Evolutionary conservation across 179 eudicot genomes (phyloP).

Genomic region (Beta lomatogona): DNA sequence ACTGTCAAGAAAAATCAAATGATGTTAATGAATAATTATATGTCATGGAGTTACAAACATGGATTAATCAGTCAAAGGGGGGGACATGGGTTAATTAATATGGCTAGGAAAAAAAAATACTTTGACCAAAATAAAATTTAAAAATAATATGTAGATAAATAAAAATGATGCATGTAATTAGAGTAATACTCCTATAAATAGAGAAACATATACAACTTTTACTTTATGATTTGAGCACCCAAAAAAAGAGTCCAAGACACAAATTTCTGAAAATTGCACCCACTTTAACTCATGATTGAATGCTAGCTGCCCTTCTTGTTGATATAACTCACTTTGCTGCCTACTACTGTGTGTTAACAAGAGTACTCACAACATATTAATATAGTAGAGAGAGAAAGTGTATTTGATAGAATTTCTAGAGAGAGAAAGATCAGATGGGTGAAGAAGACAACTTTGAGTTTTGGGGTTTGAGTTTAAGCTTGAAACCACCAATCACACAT

Average conservation of each 20-base stretch:
- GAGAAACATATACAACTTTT: constrained; percentile 18
- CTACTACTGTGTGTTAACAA: background rate
- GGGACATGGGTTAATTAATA: constrained; percentile 24
- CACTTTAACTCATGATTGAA: constrained; percentile 35
- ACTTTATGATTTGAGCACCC: constrained; percentile 21
- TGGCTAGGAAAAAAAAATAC: constrained; percentile 5
- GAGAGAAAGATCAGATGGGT: constrained; percentile 27
- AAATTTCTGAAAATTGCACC: constrained; percentile 1
- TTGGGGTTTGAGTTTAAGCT: constrained; percentile 63
- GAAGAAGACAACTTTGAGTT: constrained; percentile 46
- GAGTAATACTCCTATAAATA: background rate
- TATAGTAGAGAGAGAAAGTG: background rate
- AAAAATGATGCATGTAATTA: too few relatives aligned
- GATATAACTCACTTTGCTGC: background rate
- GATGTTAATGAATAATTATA: constrained; percentile 8
- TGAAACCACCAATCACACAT: constrained; percentile 43
- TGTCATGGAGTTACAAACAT: constrained; percentile 29
- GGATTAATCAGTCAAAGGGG: constrained; percentile 22
- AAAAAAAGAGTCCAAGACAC: constrained; percentile 1
- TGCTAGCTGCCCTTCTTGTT: constrained; percentile 12
- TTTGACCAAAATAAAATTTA: constrained; percentile 11
- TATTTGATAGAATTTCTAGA: background rate
- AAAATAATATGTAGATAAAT: background rate
- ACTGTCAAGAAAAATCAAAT: constrained; percentile 17
- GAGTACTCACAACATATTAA: background rate